phyloP scores from a whole-genome alignment of 176 grass and related monocot genomes.

The Aechmea fasciata region DNA sequence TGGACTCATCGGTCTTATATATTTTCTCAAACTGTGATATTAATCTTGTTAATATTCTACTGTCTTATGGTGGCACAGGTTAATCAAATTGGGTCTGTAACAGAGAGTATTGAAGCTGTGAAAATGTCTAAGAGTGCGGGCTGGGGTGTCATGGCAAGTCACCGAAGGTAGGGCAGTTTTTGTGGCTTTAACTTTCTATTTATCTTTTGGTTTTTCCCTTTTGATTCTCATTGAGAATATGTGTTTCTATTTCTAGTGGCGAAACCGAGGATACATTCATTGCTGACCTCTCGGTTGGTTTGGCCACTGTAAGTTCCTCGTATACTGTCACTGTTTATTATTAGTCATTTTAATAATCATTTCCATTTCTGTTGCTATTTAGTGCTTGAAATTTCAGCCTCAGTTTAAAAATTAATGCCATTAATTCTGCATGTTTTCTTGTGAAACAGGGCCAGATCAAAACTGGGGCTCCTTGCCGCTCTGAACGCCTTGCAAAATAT shows the following conservation, averaged over 20 bases:
- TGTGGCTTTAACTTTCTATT: background rate
- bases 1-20: too few relatives aligned
- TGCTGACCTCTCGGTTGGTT: conserved; percentile 79
- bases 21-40: too few relatives aligned
- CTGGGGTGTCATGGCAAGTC: conserved; percentile 92
- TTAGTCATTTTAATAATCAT: too few relatives aligned
- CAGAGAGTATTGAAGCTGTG: conserved; percentile 86
- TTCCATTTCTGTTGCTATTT: too few relatives aligned
- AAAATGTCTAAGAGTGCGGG: conserved; percentile 86
- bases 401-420: background rate
- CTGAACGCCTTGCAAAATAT: conserved; percentile 95
- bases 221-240: conserved; percentile 6
- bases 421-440: conserved; percentile 4
- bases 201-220: background rate
- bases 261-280: conserved; percentile 96
- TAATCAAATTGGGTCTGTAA: conserved; percentile 91
- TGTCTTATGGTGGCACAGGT: conserved; percentile 36
- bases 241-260: conserved; percentile 36
- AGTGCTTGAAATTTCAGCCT: background rate
- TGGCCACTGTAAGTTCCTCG: conserved; percentile 49
- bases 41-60: background rate
- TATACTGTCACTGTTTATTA: background rate
- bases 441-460: conserved; percentile 86
- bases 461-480: conserved; percentile 81
- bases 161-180: conserved; percentile 45